Evolutionary conservation across 2,329 filamentous ascomycete genomes (phyloP).

Genomic region (Mycosphaerella sp.): DNA sequence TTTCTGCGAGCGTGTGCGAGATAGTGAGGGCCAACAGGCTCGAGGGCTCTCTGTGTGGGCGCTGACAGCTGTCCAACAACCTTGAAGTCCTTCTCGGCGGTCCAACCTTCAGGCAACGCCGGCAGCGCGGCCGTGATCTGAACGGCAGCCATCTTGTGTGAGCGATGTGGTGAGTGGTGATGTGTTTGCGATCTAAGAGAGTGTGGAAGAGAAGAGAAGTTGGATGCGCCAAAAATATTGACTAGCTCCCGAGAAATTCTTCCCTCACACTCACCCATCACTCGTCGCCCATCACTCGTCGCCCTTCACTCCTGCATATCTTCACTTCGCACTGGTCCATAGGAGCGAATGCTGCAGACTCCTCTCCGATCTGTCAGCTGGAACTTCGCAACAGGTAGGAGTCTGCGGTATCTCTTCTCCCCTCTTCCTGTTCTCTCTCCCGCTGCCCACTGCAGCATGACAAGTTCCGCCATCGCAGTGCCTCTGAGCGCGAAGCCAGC

Average conservation of each 20-base stretch:
- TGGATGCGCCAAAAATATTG: not conserved
- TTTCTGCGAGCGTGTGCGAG: conserved; percentile 89
- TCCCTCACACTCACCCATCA: not conserved
- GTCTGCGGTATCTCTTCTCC: conserved; percentile 9
- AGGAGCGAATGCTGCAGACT: conserved; percentile 15
- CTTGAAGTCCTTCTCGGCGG: conserved; percentile 88
- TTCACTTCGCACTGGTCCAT: not conserved
- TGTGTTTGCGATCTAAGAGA: not conserved
- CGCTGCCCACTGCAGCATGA: conserved; percentile 2
- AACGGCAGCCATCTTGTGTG: conserved; percentile 55
- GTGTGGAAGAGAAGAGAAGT: not conserved
- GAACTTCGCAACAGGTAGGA: conserved; percentile 11
- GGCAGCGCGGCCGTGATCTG: conserved; percentile 64
- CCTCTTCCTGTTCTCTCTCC: not conserved
- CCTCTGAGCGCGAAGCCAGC: conserved; percentile 24
- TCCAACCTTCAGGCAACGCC: conserved; percentile 72
- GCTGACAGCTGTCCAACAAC: conserved; percentile 67
- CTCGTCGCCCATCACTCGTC: not conserved
- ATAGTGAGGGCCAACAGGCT: conserved; percentile 90
- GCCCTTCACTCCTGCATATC: not conserved
- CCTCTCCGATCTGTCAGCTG: conserved; percentile 11
- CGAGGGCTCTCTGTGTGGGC: conserved; percentile 78
- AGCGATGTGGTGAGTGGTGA: not conserved
- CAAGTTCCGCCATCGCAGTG: conserved; percentile 10
- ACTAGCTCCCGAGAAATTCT: not conserved